These are phyloP conservation scores for Zygoascus meyerae DNA, from an alignment of 1,139 yeast species.

Conservation along the genomic window DNA sequence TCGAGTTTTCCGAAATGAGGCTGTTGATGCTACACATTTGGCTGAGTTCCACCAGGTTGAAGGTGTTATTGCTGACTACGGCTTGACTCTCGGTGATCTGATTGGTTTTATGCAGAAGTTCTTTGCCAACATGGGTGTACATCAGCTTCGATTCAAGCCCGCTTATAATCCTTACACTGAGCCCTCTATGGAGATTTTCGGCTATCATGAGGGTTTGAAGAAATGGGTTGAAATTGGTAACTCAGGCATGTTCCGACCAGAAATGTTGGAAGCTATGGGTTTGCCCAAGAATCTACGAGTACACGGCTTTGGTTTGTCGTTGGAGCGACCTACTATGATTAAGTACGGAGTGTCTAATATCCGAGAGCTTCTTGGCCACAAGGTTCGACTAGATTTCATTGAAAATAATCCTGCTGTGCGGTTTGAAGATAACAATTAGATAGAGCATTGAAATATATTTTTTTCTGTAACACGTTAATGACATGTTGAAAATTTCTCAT, in stretches of 20 bases:
- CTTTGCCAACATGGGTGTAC: constrained; percentile 96
- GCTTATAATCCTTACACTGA: constrained; percentile 99
- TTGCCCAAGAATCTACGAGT: constrained; percentile 91
- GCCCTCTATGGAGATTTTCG: constrained; percentile 96
- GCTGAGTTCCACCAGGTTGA: constrained; percentile 99
- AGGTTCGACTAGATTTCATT: constrained; percentile 86
- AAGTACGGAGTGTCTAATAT: constrained; percentile 94
- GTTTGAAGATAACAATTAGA: constrained; percentile 51
- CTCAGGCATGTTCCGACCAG: constrained; percentile 99
- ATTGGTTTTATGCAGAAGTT: constrained; percentile 98
- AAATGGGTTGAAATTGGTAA: constrained; percentile 99
- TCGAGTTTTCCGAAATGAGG: constrained; percentile 98
- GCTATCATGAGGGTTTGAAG: constrained; percentile 89
- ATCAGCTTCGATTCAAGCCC: constrained; percentile 91
- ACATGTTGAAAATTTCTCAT: too few species aligned
- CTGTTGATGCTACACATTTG: constrained; percentile 99
- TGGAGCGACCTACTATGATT: constrained; percentile 99
- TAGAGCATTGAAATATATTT: too few species aligned
- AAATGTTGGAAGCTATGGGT: constrained; percentile 98
- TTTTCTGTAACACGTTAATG: too few species aligned
- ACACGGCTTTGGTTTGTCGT: constrained; percentile 94
- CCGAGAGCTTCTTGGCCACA: constrained; percentile 91
- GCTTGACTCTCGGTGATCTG: constrained; percentile 89
- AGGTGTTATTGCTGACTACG: constrained; percentile 97
- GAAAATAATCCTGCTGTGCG: constrained; percentile 98